Evolutionary conservation across 2,329 filamentous ascomycete species (phyloP).

Genomic region (Blastomyces parvus): DNA sequence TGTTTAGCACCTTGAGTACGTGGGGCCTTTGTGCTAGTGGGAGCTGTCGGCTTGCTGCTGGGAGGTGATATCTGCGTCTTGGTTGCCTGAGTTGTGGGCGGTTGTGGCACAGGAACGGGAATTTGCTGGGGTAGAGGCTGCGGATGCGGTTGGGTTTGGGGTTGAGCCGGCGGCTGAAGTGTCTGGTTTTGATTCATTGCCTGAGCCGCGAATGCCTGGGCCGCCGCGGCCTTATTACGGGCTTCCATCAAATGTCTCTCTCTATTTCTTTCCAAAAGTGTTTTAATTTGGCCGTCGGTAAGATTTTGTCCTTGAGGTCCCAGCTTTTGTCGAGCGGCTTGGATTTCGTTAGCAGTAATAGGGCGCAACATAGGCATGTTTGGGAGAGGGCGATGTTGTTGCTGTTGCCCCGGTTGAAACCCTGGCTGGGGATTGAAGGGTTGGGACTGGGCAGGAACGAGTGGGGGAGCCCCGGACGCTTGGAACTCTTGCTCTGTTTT

Average conservation of each 20-base stretch:
- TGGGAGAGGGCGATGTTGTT: conserved; percentile 20
- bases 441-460: conserved; percentile 19
- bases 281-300: conserved; percentile 37
- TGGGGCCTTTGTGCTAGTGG: conserved; percentile 19
- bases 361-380: conserved; percentile 27
- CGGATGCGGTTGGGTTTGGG: conserved; percentile 15
- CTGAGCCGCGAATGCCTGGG: conserved; percentile 19
- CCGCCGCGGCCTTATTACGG: conserved; percentile 19
- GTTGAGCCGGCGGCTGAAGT: conserved; percentile 18
- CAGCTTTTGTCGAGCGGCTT: conserved; percentile 29
- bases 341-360: conserved; percentile 30
- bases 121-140: conserved; percentile 4
- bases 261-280: conserved; percentile 27
- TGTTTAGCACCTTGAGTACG: conserved; percentile 25
- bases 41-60: conserved; percentile 17
- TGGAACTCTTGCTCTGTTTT: conserved; percentile 17
- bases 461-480: conserved; percentile 19
- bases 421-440: conserved; percentile 23
- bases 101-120: conserved; percentile 20
- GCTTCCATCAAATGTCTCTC: conserved; percentile 29
- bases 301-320: conserved; percentile 27
- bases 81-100: conserved; percentile 21
- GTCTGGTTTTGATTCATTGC: conserved; percentile 21
- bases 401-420: conserved; percentile 23
- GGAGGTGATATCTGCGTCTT: conserved; percentile 12